Percentiles rank a stretch among this genome's conserved stretches.
Evolutionary conservation across 2,329 filamentous ascomycete genomes (phyloP).

Genomic region (Lanzia echinophila): DNA sequence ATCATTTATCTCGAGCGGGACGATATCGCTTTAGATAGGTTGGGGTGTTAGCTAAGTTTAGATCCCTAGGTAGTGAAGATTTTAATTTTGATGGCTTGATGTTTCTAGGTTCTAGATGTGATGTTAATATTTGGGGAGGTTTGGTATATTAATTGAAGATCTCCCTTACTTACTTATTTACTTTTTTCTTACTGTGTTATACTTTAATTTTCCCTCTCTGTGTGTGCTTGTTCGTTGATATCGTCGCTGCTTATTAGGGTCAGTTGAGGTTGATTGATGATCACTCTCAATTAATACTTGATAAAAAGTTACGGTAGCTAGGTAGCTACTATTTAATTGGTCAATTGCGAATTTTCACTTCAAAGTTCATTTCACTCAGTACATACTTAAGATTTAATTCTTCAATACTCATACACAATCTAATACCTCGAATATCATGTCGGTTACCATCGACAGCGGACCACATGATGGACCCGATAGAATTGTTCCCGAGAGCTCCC

Average conservation of each 20-base stretch:
- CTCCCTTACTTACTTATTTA: not conserved
- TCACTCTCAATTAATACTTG: no score
- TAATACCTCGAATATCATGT: conserved; percentile 12
- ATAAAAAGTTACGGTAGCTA: no score
- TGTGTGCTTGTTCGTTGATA: no score
- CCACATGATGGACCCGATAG: conserved; percentile 34
- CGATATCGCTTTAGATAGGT: no score
- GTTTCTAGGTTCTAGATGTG: not conserved
- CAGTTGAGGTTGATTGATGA: no score
- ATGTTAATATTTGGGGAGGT: not conserved
- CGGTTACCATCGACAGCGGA: conserved; percentile 23
- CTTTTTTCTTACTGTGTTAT: not conserved
- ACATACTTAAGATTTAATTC: no score
- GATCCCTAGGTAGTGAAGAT: not conserved
- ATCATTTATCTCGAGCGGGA: no score
- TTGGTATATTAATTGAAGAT: not conserved
- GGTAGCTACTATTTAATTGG: no score
- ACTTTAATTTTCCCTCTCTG: not conserved
- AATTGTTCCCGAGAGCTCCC: conserved; percentile 36
- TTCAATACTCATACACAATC: not conserved
- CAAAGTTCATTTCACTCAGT: no score
- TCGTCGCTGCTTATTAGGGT: no score
- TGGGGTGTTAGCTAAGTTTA: no score
- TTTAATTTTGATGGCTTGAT: not conserved
- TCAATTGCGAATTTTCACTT: no score